Base-by-base conservation (phyloP, 208 protist genomes). In the Trypanosoma lewisi region DNA sequence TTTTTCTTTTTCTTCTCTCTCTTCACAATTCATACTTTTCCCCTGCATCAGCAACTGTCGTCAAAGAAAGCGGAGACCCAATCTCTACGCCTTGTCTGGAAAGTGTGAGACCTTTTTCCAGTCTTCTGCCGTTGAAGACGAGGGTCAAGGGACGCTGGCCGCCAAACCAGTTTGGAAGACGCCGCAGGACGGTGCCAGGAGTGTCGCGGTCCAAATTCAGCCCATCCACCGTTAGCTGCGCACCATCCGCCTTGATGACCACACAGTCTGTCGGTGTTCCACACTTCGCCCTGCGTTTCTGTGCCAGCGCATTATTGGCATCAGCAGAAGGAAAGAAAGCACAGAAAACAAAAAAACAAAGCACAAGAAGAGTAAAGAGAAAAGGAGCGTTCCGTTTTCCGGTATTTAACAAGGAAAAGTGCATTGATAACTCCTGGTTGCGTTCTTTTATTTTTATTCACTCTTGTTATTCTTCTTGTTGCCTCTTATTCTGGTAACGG, bases 141-240 rank as follows among this genome's bases (percentile, higher is more conserved):
- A 80, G 63, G 21, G 56, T 28, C 16, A 72, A 36, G 2, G 41
- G 71, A 14, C 58, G 54, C 45, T 47, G 8, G 9, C 59, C 59
- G 4, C 67, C 71, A 56, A 80, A 80, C 68, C 69, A 80, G 34
- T 37, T 12, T 25, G 68, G 74, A 33, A 73, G 42, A 23, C 57
- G 42, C 17, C 37, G 27, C 11, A 58, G 4, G 17, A 80, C 55
- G 31, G 50, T 63, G 19, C 36, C 63, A 14, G 67, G 52, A 17
- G 67, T 80, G 23, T 76, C 49, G 4, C n/a, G 55, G 8, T 63
- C 34, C 2, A 70, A 34, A 41, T 66, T 30, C n/a, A 76, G 63
- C 19, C 47, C 70, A 48, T 76, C 63, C 21, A 70, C 5, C 30
- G 64, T 16, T 39, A 76, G 44, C 1, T 71, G 25, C 8, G 42